Evolutionary conservation across 495 filamentous ascomycete species (phyloP), one percentile per base, ranked within the genome.

Genomic region (Cetradonia linearis): DNA sequence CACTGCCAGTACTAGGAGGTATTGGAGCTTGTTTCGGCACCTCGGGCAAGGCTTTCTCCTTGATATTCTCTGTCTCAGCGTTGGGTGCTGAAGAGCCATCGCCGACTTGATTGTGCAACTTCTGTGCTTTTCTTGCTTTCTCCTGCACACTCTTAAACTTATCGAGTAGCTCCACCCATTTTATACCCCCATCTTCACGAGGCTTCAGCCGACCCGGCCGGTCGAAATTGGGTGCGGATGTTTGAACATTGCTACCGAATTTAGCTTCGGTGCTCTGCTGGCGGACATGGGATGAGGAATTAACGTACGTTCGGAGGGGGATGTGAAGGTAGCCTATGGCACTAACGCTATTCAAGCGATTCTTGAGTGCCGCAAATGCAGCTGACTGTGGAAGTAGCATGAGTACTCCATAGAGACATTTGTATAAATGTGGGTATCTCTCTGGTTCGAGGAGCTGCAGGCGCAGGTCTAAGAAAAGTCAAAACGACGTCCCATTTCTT

Each of bases 331-430:
- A 95, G 28, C 93, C 93, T 69, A 97, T 97, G 55, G 91, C 91
- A 77, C 87, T 91, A 61, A 97, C 94, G 73, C 87, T 93, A 71
- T 95, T 95, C 49, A 99, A 77, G 44, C 94, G 88, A 69, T 99
- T 99, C 68, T 96, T 99, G 30, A 99, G 78, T 3, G 91, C 91
- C 9, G 91, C 92, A 71, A 99, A 99, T 13, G 94, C 94, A 33
- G 91, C 92, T 27, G 90, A 95, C 72, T 99, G 94, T 2, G 94
- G 94, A 16, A 99, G 82, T 48, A 99, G 85, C 94, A 99, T 99
- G 57, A 99, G 77, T 13, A 99, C 79, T 34, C 94, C 94, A 67
- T 96, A 99, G 14, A 99, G 84, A 71, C 92, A 97, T 76, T 99
- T 99, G 75, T 99, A 97, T 2, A 99, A 78, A 68, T 95, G 88